These are phyloP conservation scores for Bocquillonia castaneifolia DNA, from an alignment of 441 rosid species.

Conservation along the genomic window DNA sequence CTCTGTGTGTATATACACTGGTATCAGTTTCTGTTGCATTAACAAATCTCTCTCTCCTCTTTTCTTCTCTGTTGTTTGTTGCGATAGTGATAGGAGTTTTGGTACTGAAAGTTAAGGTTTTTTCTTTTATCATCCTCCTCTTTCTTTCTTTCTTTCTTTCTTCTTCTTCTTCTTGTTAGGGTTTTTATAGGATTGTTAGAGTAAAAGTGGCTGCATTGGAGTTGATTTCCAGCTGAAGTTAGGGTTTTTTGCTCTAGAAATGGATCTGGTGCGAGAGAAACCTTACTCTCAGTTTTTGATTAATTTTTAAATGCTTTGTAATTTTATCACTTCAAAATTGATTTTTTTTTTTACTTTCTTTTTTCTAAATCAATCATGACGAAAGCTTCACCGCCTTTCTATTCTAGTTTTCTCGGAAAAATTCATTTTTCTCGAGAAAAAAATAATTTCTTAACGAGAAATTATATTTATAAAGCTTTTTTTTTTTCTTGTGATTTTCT, in stretches of 20 bases:
- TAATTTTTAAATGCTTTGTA: constrained; percentile 3
- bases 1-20: not conserved
- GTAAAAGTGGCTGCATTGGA: not conserved
- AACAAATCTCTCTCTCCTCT: not conserved
- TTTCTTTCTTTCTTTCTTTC: not conserved
- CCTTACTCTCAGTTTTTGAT: not conserved
- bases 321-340: constrained; percentile 3
- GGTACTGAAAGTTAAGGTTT: constrained; percentile 3
- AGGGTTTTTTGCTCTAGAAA: constrained; percentile 27
- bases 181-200: not conserved
- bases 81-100: constrained; percentile 9
- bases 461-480: no score
- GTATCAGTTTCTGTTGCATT: constrained; percentile 16
- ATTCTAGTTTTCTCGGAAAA: no score
- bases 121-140: not conserved
- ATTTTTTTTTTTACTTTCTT: not conserved
- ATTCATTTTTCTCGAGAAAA: no score
- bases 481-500: no score
- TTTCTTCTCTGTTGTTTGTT: not conserved
- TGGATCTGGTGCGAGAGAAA: constrained; percentile 43
- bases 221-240: constrained; percentile 23
- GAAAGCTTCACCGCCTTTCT: no score
- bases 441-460: no score
- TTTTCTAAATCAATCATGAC: no score
- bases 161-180: not conserved